Evolutionary conservation across 2,329 filamentous ascomycete species (phyloP), one percentile per base, ranked within the genome.

Genomic region (Pestalotiopsis sp.): DNA sequence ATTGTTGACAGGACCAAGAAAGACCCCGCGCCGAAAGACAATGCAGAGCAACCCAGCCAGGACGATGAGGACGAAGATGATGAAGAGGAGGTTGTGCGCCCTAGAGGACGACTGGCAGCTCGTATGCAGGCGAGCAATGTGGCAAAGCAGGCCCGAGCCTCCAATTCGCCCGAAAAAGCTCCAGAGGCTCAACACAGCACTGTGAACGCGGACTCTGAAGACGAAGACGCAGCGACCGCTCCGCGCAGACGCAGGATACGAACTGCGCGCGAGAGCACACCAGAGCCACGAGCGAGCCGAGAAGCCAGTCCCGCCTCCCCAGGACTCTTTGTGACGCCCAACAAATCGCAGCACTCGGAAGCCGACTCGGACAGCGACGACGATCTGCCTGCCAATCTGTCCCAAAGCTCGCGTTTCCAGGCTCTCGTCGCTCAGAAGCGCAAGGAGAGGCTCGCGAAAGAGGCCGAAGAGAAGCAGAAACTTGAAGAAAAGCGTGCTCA

Each of bases 341-440:
- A 20, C 67, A 64, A 69, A 68, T 66, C 38, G 65, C 71, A 67
- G 39, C 67, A 70, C 66, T 68, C 75, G 52, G 73, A 76, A 55
- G 73, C 74, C 2, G 74, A 72, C 20, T 76, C 79, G 49, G 82
- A 80, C 60, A 83, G 80, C 2, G 86, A 88, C 25, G 80, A 81
- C 11, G 84, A 87, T 6, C 68, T 88, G 1, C 84, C 87, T 5
- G 70, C 80, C 14, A 73, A 80, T 69, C 64, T 78, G 12, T 71
- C 79, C 66, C 82, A 86, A 69, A 87, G 89, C 63, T 83, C 87
- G 55, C 88, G 91, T 4, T 91, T 97, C 74, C 84, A 90, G 70
- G 92, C 91, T 7, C 87, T 97, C 0, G 87, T 96, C 12, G 89
- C 90, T 60, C 88, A 89, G 74, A 96, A 95, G 76, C 88, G 90